Base-by-base conservation (phyloP, 2,329 filamentous ascomycete genomes). In the Colletotrichum caudatum region DNA sequence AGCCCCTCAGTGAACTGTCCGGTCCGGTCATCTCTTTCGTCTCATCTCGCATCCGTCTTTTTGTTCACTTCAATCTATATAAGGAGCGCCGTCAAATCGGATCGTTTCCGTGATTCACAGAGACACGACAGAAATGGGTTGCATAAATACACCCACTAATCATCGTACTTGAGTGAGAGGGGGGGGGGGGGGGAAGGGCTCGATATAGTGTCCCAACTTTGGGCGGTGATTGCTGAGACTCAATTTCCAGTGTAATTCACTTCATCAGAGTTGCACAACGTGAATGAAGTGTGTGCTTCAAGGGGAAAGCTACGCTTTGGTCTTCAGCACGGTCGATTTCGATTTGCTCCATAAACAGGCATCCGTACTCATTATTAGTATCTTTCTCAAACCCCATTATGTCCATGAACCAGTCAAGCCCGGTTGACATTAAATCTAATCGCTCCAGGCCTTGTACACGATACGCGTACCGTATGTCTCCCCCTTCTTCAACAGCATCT, bases 401-500 rank as follows among this genome's bases (percentile, higher is more conserved):
- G 33, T 59, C 33, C 51, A n/a, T 18, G 37, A 12, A 12, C 29
- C 6, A 16, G 11, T 39, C 29, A 33, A 64, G 2, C n/a, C 41
- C 7, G 23, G 33, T n/a, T 23, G 20, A 12, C 20, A 8, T 23
- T 20, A n/a, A 54, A 8, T 14, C 39, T 82, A 90, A 74, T 90
- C 90, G 80, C 91, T 90, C 95, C 95, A 98, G 0, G 90, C 93
- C 78, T 90, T 91, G 84, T 97, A 98, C 74, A 97, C 91, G 75
- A 92, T 94, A 74, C 90, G 90, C 74, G 90, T 90, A 1, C 95
- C 95, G 80, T 94, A 98, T 73, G 89, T 90, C 80, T 95, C 87
- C 0, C 95, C 95, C 84, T 92, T 95, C 87, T 93, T 95, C 74
- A 98, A 83, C 37, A 96, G 75, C 73, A 93, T 90, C 90, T 94